Evolutionary conservation across 108 stramenopile genomes (phyloP).

Genomic region (Cyclotella baltica): DNA sequence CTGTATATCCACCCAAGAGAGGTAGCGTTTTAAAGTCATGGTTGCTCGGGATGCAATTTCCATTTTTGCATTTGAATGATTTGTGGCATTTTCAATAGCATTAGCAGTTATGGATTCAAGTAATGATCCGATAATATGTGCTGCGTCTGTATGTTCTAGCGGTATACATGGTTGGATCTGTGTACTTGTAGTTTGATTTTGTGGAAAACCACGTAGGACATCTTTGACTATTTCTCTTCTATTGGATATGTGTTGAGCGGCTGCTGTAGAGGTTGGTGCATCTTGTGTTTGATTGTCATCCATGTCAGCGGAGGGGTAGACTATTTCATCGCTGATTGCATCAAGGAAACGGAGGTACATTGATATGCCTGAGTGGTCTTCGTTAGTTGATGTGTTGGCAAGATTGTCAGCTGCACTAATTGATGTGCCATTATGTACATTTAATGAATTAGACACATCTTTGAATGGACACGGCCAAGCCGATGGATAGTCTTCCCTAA

Average conservation of each 20-base stretch:
- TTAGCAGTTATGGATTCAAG: conserved; percentile 32
- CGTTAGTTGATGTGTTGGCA: conserved; percentile 14
- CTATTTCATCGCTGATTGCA: conserved; percentile 38
- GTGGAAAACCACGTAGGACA: conserved; percentile 24
- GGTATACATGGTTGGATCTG: conserved; percentile 12
- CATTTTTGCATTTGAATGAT: not conserved
- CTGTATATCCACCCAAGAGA: conserved; percentile 66
- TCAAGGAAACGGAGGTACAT: conserved; percentile 39
- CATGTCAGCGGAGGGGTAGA: conserved; percentile 7
- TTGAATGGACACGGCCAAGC: conserved; percentile 58
- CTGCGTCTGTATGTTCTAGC: conserved; percentile 57
- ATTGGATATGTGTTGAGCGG: not conserved
- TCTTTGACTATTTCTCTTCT: conserved; percentile 37
- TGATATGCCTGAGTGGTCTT: not conserved
- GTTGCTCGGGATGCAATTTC: conserved; percentile 45
- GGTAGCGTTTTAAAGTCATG: conserved; percentile 53
- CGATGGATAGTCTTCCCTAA: conserved; percentile 56
- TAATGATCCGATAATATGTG: conserved; percentile 34
- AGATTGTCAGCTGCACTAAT: conserved; percentile 36
- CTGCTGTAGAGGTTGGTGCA: not conserved
- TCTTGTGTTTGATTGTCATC: not conserved
- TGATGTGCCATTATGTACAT: conserved; percentile 2
- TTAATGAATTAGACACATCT: conserved; percentile 48
- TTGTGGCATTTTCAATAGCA: not conserved
- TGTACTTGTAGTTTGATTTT: not conserved